Evolutionary conservation across 2,329 filamentous ascomycete species (phyloP).

Genomic region (Berkeleyomyces rouxiae): DNA sequence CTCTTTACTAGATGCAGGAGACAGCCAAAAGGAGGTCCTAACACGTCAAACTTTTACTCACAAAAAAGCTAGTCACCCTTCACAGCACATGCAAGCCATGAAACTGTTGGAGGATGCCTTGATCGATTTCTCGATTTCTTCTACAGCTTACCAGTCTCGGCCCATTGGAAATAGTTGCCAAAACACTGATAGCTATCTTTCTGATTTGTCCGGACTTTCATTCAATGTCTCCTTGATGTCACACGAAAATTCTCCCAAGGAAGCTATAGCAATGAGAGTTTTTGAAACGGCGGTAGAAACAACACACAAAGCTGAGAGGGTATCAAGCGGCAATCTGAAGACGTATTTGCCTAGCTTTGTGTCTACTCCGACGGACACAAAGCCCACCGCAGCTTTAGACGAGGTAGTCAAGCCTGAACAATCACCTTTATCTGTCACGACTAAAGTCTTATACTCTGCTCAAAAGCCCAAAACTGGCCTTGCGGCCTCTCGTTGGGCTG

Average conservation of each 20-base stretch:
- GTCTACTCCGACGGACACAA: no score
- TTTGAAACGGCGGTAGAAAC: no score
- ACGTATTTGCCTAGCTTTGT: no score
- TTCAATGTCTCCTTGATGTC: background rate
- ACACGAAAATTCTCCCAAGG: background rate
- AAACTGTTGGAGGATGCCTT: background rate
- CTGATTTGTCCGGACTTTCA: background rate
- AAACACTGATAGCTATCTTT: background rate
- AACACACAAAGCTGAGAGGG: no score
- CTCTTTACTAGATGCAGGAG: no score
- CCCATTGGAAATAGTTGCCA: background rate
- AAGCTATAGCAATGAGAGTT: background rate
- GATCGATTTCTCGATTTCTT: background rate
- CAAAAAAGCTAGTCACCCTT: no score
- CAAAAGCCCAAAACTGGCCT: background rate
- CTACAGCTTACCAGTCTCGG: background rate
- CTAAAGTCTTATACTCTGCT: background rate
- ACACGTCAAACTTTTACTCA: no score
- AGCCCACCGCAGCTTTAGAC: background rate
- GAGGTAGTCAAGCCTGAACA: background rate
- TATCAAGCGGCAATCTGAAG: no score
- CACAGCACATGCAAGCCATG: no score
- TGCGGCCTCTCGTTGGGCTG: conserved; percentile 1
- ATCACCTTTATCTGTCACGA: no score
- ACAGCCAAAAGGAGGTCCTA: no score